phyloP scores from a whole-genome alignment of 2,329 filamentous ascomycete species.

The Fusarium incarnatum region DNA sequence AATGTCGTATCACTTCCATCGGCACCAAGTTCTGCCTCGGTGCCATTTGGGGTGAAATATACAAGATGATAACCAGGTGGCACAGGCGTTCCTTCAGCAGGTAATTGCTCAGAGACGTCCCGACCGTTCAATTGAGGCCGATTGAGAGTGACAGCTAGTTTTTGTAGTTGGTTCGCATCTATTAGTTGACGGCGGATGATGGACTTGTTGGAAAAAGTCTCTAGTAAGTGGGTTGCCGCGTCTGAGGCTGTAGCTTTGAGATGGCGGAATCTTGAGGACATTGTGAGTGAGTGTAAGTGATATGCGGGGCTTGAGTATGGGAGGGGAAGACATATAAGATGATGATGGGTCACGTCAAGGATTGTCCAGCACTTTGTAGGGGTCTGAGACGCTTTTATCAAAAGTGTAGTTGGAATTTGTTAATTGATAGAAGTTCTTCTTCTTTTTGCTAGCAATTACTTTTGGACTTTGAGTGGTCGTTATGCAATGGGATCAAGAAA shows the following conservation, averaged over 20 bases:
- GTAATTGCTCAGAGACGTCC: conserved; percentile 53
- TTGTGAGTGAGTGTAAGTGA: conserved; percentile 13
- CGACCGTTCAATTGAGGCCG: conserved; percentile 57
- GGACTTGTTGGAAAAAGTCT: conserved; percentile 46
- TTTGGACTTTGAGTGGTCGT: not conserved
- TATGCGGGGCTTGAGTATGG: conserved; percentile 12
- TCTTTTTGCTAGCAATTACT: not conserved
- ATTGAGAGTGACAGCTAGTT: conserved; percentile 68
- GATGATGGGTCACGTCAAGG: not conserved
- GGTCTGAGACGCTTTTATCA: not conserved
- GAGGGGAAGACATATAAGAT: not conserved
- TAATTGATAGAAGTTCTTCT: not conserved
- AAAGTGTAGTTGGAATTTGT: not conserved
- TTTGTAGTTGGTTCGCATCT: conserved; percentile 73
- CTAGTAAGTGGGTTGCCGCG: conserved; percentile 50
- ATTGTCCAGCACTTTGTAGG: not conserved
- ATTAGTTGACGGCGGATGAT: conserved; percentile 59
- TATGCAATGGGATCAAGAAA: not conserved
- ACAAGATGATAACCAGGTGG: conserved; percentile 71
- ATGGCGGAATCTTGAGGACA: conserved; percentile 25
- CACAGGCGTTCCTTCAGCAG: conserved; percentile 60
- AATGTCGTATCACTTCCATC: conserved; percentile 72
- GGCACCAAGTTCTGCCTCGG: conserved; percentile 65
- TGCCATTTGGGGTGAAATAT: conserved; percentile 70
- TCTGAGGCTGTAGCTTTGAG: conserved; percentile 44